These are phyloP conservation scores for Pythium scleroteichum DNA, from an alignment of 352 stramenopile species.

Conservation along the genomic window DNA sequence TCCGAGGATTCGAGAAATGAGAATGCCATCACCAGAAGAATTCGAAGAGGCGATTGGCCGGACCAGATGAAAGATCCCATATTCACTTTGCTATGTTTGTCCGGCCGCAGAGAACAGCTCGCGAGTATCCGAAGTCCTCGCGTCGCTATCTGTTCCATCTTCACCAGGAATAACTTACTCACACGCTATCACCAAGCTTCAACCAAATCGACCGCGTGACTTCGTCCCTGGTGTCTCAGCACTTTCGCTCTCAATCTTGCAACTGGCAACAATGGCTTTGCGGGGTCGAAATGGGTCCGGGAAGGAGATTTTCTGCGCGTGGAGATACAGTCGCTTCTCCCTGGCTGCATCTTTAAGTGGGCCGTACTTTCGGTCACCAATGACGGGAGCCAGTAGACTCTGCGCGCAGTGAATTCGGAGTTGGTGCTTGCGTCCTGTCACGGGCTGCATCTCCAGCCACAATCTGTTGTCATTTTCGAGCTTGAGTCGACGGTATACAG, in stretches of 20 bases:
- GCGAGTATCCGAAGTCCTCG: slow-evolving; percentile 12
- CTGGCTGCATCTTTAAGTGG: slow-evolving; percentile 9
- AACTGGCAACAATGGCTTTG: slow-evolving; percentile 26
- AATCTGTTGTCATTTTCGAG: background rate
- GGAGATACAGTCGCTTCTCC: slow-evolving; percentile 46
- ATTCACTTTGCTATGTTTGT: slow-evolving; percentile 17
- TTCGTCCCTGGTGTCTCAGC: background rate
- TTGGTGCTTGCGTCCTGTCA: slow-evolving; percentile 71
- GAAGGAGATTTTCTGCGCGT: slow-evolving; percentile 53
- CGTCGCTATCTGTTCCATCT: slow-evolving; percentile 7
- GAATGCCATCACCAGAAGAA: background rate
- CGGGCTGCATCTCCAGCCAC: slow-evolving; percentile 57
- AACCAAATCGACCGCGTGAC: background rate
- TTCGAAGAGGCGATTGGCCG: background rate
- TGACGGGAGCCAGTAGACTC: slow-evolving; percentile 43
- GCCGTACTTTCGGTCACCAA: slow-evolving; percentile 54
- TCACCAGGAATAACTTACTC: slow-evolving; percentile 2
- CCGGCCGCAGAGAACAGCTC: background rate
- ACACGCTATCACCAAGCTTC: too few relatives aligned
- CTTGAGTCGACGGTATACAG: slow-evolving; percentile 31
- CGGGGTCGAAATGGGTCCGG: slow-evolving; percentile 38
- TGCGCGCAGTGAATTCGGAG: slow-evolving; percentile 60
- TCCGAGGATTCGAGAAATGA: slow-evolving; percentile 8
- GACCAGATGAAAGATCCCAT: slow-evolving; percentile 8
- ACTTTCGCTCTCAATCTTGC: slow-evolving; percentile 15